A percentile compares a stretch with the other conserved stretches of the same genome.
These are phyloP conservation scores for Strobilomyces dryophilus DNA, from an alignment of 768 basidiomycete genomes.

Conservation along the genomic window DNA sequence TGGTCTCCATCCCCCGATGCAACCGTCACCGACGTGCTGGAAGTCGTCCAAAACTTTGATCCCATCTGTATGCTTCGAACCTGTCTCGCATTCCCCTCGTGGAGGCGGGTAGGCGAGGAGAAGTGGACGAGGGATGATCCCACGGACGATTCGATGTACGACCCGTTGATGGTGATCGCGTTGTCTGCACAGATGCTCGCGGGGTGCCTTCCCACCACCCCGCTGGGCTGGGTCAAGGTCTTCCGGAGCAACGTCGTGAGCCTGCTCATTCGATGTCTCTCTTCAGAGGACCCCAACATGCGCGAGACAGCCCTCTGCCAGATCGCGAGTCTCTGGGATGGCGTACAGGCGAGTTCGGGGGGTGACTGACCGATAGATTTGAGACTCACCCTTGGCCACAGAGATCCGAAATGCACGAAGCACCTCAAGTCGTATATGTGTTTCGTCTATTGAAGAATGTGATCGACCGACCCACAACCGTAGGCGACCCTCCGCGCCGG, in stretches of 20 bases:
- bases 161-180: conserved; percentile 72
- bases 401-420: conserved; percentile 72
- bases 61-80: conserved; percentile 64
- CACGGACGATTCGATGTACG: conserved; percentile 54
- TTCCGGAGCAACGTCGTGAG: conserved; percentile 78
- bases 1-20: conserved; percentile 57
- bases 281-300: conserved; percentile 56
- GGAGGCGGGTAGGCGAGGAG: conserved; percentile 49
- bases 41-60: conserved; percentile 70
- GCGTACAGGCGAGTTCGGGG: conserved; percentile 52
- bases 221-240: conserved; percentile 76
- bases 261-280: conserved; percentile 67
- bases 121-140: conserved; percentile 15
- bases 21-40: conserved; percentile 47
- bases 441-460: conserved; percentile 39
- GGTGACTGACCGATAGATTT: background rate
- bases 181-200: conserved; percentile 65
- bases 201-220: conserved; percentile 52
- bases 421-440: conserved; percentile 67
- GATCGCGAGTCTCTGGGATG: conserved; percentile 55
- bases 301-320: conserved; percentile 60
- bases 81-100: conserved; percentile 64
- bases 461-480: conserved; percentile 22
- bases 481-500: conserved; percentile 52
- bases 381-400: conserved; percentile 16